These are phyloP conservation scores for Scheffersomyces spartinae DNA, from an alignment of 805 yeast genomes.

Conservation along the genomic window DNA sequence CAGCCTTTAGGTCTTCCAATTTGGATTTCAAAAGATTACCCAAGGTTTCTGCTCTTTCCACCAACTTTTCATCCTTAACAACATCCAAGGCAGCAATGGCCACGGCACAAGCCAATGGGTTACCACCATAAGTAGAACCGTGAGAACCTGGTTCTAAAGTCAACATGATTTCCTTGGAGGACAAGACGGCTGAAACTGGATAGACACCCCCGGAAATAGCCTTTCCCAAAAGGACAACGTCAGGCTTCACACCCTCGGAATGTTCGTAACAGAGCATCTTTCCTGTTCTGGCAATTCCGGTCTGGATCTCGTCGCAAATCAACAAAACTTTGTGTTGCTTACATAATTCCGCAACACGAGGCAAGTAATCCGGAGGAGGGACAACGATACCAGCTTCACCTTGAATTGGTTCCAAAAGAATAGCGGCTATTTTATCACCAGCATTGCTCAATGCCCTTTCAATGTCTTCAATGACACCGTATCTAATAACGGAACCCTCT, in stretches of 20 bases:
- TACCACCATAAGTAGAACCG: constrained; percentile 97
- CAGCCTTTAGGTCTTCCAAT: constrained; percentile 39
- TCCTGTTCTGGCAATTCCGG: constrained; percentile 97
- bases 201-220: constrained; percentile 92
- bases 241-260: constrained; percentile 69
- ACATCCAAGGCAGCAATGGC: constrained; percentile 91
- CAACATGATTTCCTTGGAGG: constrained; percentile 83
- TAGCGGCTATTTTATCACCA: constrained; percentile 85
- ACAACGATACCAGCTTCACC: constrained; percentile 98
- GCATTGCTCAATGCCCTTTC: constrained; percentile 70
- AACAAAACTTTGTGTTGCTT: constrained; percentile 74
- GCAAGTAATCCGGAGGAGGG: constrained; percentile 74
- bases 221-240: constrained; percentile 80
- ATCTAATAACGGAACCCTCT: constrained; percentile 51
- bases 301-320: constrained; percentile 95
- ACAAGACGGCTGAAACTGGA: constrained; percentile 85
- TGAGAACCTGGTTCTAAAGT: constrained; percentile 91
- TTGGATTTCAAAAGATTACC: constrained; percentile 62
- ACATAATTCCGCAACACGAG: constrained; percentile 63
- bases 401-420: constrained; percentile 89
- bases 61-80: constrained; percentile 76
- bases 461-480: constrained; percentile 79
- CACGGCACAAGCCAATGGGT: constrained; percentile 86
- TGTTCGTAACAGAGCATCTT: constrained; percentile 88
- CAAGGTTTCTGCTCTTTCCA: constrained; percentile 59